These are phyloP conservation scores for Geranium brycei DNA, from an alignment of 345 rosid genomes.

Conservation along the genomic window DNA sequence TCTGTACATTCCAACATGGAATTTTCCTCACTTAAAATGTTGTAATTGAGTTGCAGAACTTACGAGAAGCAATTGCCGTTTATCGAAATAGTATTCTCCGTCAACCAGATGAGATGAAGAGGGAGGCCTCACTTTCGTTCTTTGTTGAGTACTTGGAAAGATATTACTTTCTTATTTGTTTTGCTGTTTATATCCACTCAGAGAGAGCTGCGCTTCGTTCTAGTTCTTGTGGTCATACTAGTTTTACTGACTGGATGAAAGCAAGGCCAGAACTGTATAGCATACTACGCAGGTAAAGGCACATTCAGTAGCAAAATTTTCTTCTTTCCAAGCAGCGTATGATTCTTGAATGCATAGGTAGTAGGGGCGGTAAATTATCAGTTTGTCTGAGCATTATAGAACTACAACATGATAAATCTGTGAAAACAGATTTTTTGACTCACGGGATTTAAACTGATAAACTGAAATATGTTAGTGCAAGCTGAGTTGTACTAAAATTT, in stretches of 20 bases:
- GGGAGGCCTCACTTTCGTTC: constrained; percentile 84
- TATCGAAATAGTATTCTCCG: constrained; percentile 83
- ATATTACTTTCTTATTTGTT: constrained; percentile 96
- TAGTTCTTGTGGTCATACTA: constrained; percentile 55
- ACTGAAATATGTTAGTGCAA: neutral
- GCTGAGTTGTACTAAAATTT: too few relatives aligned
- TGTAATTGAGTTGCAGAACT: constrained; percentile 48
- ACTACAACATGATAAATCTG: neutral
- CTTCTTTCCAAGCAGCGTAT: neutral
- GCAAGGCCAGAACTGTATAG: constrained; percentile 96
- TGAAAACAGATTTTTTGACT: neutral
- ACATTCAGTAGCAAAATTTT: neutral
- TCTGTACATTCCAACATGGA: neutral
- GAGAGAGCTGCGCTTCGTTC: constrained; percentile 74
- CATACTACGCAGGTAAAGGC: constrained; percentile 74
- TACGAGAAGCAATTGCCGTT: constrained; percentile 88
- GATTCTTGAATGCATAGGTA: neutral
- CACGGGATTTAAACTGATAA: neutral
- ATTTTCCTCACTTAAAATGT: constrained; percentile 1
- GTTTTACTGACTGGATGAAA: constrained; percentile 97
- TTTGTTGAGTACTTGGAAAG: constrained; percentile 96
- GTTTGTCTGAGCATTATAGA: neutral
- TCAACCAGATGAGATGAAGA: constrained; percentile 96
- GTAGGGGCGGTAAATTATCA: neutral
- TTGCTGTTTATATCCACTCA: constrained; percentile 91